Percentiles rank a stretch among this genome's conserved stretches.
These are phyloP conservation scores for Chlorella sorokiniana DNA, from an alignment of 139 green algal species.

Conservation along the genomic window DNA sequence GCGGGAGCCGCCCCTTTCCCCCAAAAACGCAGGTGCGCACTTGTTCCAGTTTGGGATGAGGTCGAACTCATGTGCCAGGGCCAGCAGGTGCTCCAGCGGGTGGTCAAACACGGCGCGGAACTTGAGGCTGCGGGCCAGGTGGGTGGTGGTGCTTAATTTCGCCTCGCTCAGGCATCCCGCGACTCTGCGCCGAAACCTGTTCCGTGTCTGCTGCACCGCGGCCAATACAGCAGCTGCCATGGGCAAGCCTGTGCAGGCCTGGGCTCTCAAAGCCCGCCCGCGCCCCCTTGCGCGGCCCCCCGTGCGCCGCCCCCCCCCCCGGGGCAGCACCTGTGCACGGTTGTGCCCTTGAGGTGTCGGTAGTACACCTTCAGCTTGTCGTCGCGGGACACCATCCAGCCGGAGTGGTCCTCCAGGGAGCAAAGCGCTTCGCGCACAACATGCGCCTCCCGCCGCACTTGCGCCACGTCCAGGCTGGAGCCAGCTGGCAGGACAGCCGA, in stretches of 20 bases:
- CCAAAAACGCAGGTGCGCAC: neutral
- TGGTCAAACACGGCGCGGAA: slow-evolving; percentile 22
- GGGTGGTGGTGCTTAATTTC: too few species aligned
- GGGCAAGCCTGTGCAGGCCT: too few species aligned
- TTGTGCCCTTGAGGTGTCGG: slow-evolving; percentile 26
- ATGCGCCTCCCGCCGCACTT: neutral
- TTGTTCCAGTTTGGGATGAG: slow-evolving; percentile 45
- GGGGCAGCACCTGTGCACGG: slow-evolving; percentile 5
- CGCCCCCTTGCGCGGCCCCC: neutral
- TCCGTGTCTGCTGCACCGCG: too few species aligned
- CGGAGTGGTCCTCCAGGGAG: slow-evolving; percentile 21
- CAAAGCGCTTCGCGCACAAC: neutral
- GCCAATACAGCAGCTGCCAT: too few species aligned
- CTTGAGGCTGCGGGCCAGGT: slow-evolving; percentile 25
- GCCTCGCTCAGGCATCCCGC: too few species aligned
- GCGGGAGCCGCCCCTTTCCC: neutral
- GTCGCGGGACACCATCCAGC: slow-evolving; percentile 34
- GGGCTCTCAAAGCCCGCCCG: too few species aligned
- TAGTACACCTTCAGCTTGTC: slow-evolving; percentile 29
- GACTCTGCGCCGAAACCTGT: too few species aligned
- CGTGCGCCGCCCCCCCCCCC: neutral
- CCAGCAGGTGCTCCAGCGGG: slow-evolving; percentile 35
- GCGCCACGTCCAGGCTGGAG: neutral
- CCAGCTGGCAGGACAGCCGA: neutral
- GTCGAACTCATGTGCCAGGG: slow-evolving; percentile 42